phyloP scores from a whole-genome alignment of 2,329 filamentous ascomycete genomes.

The Herpotrichia juniperi region DNA sequence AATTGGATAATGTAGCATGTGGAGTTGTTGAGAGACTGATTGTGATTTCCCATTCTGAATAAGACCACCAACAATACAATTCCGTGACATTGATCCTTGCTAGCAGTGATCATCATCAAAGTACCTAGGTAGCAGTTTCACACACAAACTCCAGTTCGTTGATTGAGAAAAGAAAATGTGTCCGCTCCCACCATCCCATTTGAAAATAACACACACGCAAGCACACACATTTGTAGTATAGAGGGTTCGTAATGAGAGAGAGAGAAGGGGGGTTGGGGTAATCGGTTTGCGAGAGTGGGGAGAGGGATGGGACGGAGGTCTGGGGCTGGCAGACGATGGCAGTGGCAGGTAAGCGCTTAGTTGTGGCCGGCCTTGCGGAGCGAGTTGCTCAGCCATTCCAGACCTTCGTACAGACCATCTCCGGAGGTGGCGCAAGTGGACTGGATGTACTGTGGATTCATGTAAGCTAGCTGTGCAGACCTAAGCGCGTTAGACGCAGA shows the following conservation, averaged over 20 bases:
- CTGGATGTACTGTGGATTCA: conserved; percentile 80
- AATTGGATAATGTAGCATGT: conserved; percentile 38
- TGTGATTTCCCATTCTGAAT: conserved; percentile 24
- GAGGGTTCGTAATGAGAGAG: conserved; percentile 18
- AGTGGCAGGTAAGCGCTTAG: conserved; percentile 37
- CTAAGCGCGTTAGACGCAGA: conserved; percentile 2
- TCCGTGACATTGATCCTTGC: conserved; percentile 1
- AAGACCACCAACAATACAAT: conserved; percentile 16
- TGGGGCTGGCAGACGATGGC: conserved; percentile 35
- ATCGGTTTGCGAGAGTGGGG: neutral
- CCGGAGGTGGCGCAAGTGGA: conserved; percentile 98
- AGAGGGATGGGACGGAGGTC: conserved; percentile 13
- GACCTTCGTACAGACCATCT: conserved; percentile 99
- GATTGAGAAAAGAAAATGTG: conserved; percentile 35
- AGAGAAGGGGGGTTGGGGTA: conserved; percentile 25
- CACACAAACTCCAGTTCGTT: conserved; percentile 42
- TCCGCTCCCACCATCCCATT: conserved; percentile 45
- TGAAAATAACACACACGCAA: conserved; percentile 38
- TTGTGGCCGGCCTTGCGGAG: conserved; percentile 61
- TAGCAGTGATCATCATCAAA: conserved; percentile 9
- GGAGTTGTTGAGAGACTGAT: conserved; percentile 33
- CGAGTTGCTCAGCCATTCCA: conserved; percentile 67
- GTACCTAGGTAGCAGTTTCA: conserved; percentile 25
- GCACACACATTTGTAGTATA: conserved; percentile 33
- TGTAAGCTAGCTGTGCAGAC: conserved; percentile 31